A percentile compares a stretch with the other conserved stretches of the same genome.
Conservation (phyloP, 106 monocot species). For the Dactylorhiza incarnata region DNA sequence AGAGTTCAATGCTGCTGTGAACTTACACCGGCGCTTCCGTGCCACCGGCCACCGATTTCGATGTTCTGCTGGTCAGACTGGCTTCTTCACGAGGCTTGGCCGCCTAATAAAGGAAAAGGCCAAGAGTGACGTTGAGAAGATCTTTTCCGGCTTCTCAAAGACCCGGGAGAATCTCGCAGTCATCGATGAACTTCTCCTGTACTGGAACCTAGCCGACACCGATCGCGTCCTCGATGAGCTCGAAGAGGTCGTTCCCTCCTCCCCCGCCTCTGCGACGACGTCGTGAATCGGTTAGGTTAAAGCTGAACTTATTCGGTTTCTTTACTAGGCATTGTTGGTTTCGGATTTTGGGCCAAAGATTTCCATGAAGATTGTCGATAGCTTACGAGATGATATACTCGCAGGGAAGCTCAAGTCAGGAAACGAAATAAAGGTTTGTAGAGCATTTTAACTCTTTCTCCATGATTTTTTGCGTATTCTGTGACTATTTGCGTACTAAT, state of each 20-base stretch:
- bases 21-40: not conserved
- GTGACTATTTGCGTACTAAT: not conserved
- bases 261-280: not conserved
- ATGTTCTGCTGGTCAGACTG: conserved; percentile 62
- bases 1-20: not conserved
- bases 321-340: conserved; percentile 62
- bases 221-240: conserved; percentile 91
- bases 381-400: conserved; percentile 55
- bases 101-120: conserved; percentile 93
- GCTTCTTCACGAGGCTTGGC: conserved; percentile 77
- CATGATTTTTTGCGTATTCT: not conserved
- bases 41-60: conserved; percentile 18
- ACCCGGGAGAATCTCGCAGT: conserved; percentile 88
- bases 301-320: not conserved
- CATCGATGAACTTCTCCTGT: conserved; percentile 88
- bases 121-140: conserved; percentile 89
- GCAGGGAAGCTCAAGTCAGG: conserved; percentile 90
- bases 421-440: conserved; percentile 65
- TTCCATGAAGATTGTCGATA: conserved; percentile 84
- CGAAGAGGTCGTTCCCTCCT: conserved; percentile 50
- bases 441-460: not conserved
- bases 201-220: conserved; percentile 91
- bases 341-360: conserved; percentile 93
- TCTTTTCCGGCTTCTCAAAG: conserved; percentile 93
- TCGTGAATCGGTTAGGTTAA: not conserved